Conservation (phyloP, 345 rosid genomes). For the Syzygium aromaticum region DNA sequence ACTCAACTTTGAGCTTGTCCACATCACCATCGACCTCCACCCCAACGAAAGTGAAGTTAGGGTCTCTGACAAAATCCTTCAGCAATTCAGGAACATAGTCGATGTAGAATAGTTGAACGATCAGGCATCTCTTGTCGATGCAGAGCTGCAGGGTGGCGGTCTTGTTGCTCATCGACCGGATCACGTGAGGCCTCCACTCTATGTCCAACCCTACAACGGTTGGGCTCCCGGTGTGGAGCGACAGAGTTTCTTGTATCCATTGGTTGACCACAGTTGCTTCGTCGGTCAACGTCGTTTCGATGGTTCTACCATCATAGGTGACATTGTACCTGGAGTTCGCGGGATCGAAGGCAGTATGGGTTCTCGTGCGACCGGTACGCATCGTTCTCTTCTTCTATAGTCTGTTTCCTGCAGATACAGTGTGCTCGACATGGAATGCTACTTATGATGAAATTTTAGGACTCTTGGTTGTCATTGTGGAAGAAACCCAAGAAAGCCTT, state of each 20-base stretch:
- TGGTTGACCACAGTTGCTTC: constrained; percentile 1
- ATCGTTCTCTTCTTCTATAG: not conserved
- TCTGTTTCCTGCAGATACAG: not conserved
- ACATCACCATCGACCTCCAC: constrained; percentile 15
- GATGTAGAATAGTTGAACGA: constrained; percentile 19
- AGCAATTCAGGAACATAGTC: constrained; percentile 12
- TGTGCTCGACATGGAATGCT: not conserved
- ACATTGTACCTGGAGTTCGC: not conserved
- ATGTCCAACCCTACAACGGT: constrained; percentile 23
- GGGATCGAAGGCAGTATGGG: not conserved
- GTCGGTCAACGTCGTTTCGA: constrained; percentile 14
- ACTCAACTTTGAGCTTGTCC: constrained; percentile 14
- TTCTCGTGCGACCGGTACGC: not conserved
- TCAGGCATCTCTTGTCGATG: constrained; percentile 21
- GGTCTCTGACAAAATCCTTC: not conserved
- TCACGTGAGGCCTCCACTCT: constrained; percentile 25
- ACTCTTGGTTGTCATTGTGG: not conserved
- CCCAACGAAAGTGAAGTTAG: constrained; percentile 14
- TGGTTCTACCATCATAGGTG: constrained; percentile 2
- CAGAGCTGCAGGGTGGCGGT: constrained; percentile 23
- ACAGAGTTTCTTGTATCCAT: constrained; percentile 9
- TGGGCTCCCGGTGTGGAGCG: not conserved
- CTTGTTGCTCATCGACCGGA: not conserved
- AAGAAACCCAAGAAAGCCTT: not conserved
- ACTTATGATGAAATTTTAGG: not conserved